Evolutionary conservation across 257 asterid species (phyloP), one percentile per base, ranked within the genome.

Genomic region (Solanum appendiculatum): DNA sequence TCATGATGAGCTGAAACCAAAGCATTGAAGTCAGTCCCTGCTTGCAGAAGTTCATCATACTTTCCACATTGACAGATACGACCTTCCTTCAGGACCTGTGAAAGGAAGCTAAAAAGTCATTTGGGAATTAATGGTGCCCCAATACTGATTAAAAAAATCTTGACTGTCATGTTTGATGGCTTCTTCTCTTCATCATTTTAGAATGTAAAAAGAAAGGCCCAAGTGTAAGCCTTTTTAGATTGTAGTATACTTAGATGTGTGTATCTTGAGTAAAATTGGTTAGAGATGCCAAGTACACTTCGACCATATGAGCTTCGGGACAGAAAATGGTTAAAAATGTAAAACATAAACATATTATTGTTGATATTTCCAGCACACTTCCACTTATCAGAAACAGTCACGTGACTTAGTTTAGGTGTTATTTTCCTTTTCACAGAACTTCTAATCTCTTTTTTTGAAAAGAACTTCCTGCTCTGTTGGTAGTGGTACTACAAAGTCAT

Each of bases 41-140:
- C 96, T 93, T 92, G 96, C 93, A 97, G 87, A 89, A 97, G 99
- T 78, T 97, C 98, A 25, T 97, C 98, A 40, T 97, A 97, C 92
- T 92, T 96, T 84, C 99, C 99, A 86, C 99, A 96, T 92, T 97
- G 99, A 90, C 93, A 93, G 48, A 97, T 92, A 64, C 84, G 94
- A 39, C 99, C 99, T 89, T 95, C 99, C 93, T 94, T 97, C 73
- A 97, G 92, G 91, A 97, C 99, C 99, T 97, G 87, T 64, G 87
- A 89, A 39, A 82, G 39, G 73, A 85, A 73, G 87, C 54, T 85
- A 87, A 48, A 84, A 74, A 46, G 82, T 72, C 68, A 88, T 85
- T 86, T 40, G 58, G 85, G 84, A 85, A 86, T 39, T 81, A 48
- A 48, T 31, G 40, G 44, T 81, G 85, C 12, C 68, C 85, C 23